Conservation (phyloP, 495 filamentous ascomycete species). For the Aspergillus avenaceus region DNA sequence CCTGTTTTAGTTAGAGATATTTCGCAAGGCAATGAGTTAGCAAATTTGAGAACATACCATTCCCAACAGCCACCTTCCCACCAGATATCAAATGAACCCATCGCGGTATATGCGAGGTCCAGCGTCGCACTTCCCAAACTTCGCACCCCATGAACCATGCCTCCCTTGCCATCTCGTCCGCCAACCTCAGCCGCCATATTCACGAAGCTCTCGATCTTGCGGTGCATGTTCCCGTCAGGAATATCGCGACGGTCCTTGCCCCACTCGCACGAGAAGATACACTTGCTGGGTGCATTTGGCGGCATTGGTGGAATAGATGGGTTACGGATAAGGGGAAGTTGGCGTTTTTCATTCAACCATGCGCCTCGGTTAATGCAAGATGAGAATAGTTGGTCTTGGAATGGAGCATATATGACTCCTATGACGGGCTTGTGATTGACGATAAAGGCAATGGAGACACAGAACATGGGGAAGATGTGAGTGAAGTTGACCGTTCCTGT, state of each 20-base stretch:
- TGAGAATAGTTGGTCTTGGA: constrained; percentile 61
- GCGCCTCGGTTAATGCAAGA: constrained; percentile 57
- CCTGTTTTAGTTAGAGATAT: constrained; percentile 16
- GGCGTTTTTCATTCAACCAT: constrained; percentile 60
- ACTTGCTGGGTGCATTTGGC: constrained; percentile 57
- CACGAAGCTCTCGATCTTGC: constrained; percentile 65
- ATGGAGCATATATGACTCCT: constrained; percentile 63
- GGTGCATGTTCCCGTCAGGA: constrained; percentile 56
- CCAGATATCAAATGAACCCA: constrained; percentile 56
- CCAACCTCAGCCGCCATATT: constrained; percentile 65
- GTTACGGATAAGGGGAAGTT: constrained; percentile 52
- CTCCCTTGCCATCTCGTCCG: constrained; percentile 55
- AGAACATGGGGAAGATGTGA: constrained; percentile 71
- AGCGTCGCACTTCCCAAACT: constrained; percentile 60
- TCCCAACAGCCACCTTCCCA: constrained; percentile 60
- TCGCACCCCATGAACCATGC: constrained; percentile 55
- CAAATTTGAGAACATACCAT: constrained; percentile 31
- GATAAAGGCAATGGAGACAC: constrained; percentile 62
- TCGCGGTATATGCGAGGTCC: constrained; percentile 53
- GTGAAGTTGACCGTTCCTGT: constrained; percentile 65
- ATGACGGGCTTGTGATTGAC: constrained; percentile 52
- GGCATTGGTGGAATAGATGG: constrained; percentile 56
- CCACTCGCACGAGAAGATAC: constrained; percentile 68
- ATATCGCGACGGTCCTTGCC: constrained; percentile 64
- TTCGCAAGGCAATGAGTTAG: not conserved